Percentiles rank a stretch among this genome's conserved stretches.
Evolutionary conservation across 2,329 filamentous ascomycete species (phyloP).

Genomic region (Elsinoe australis): DNA sequence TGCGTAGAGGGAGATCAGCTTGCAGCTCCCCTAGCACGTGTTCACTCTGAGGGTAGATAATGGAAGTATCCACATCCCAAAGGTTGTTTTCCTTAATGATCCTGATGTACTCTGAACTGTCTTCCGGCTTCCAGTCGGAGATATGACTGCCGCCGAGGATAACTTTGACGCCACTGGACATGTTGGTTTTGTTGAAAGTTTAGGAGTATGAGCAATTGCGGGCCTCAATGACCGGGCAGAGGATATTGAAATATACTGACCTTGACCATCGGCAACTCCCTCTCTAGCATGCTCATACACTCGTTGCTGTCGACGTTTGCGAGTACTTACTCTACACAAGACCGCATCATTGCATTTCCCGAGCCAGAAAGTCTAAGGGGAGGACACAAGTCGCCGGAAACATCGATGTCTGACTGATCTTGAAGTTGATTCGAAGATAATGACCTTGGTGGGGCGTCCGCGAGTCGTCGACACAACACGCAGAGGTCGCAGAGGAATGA

Average conservation of each 20-base stretch:
- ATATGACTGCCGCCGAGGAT: slow-evolving; percentile 3
- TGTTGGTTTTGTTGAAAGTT: neutral
- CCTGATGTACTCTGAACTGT: neutral
- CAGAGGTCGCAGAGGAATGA: neutral
- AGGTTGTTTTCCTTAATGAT: slow-evolving; percentile 30
- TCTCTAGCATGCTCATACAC: too few species aligned
- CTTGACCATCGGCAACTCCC: too few species aligned
- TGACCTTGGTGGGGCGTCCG: slow-evolving; percentile 3
- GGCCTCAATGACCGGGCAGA: too few species aligned
- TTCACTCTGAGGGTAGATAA: slow-evolving; percentile 38
- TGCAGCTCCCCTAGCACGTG: slow-evolving; percentile 35
- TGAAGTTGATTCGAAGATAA: slow-evolving; percentile 4
- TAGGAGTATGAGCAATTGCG: too few species aligned
- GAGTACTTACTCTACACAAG: too few species aligned
- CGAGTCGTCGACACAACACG: slow-evolving; percentile 1
- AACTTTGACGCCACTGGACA: slow-evolving; percentile 12
- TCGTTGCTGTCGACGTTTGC: too few species aligned
- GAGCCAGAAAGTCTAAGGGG: neutral
- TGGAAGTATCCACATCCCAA: slow-evolving; percentile 36
- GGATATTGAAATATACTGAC: too few species aligned
- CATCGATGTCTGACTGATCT: neutral
- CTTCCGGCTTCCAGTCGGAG: slow-evolving; percentile 2
- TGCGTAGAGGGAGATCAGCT: slow-evolving; percentile 36
- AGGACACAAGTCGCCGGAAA: neutral
- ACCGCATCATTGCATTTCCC: slow-evolving; percentile 1